Evolutionary conservation across 106 monocot genomes (phyloP).

Genomic region (Vanilla planifolia): DNA sequence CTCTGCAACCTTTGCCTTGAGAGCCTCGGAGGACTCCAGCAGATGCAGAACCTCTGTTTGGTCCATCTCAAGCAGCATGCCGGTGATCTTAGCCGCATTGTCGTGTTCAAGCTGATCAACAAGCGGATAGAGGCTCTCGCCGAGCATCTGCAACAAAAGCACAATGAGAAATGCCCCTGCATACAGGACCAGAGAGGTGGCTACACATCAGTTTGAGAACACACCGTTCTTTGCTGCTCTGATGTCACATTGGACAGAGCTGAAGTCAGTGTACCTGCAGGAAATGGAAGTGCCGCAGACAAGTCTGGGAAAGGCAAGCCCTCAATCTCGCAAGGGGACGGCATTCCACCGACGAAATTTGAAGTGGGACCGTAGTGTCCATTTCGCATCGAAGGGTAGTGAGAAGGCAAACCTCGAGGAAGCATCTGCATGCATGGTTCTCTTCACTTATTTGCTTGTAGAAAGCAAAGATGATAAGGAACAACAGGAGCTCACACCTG

Average conservation of each 20-base stretch:
- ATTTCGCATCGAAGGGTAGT: constrained; percentile 48
- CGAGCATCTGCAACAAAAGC: constrained; percentile 7
- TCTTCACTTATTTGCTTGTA: too few species aligned
- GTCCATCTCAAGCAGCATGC: constrained; percentile 25
- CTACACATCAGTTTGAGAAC: not conserved
- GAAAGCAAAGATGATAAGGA: not conserved
- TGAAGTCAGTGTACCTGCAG: constrained; percentile 27
- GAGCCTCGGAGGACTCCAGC: constrained; percentile 22
- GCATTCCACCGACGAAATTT: constrained; percentile 19
- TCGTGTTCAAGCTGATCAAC: constrained; percentile 22
- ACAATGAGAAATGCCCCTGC: too few species aligned
- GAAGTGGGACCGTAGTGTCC: constrained; percentile 27
- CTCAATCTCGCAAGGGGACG: constrained; percentile 35
- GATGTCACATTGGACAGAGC: constrained; percentile 44
- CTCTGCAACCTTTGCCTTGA: constrained; percentile 17
- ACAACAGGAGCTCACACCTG: constrained; percentile 25
- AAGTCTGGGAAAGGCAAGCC: constrained; percentile 13
- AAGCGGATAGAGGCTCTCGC: constrained; percentile 21
- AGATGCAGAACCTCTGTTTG: constrained; percentile 25
- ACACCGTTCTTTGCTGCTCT: constrained; percentile 38
- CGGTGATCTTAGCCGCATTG: constrained; percentile 19
- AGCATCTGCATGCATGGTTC: constrained; percentile 24
- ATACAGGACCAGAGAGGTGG: not conserved
- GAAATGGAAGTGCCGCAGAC: constrained; percentile 18
- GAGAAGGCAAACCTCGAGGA: constrained; percentile 46